phyloP scores from a whole-genome alignment of 139 green algal genomes.

The Chlamydomonas sp. region DNA sequence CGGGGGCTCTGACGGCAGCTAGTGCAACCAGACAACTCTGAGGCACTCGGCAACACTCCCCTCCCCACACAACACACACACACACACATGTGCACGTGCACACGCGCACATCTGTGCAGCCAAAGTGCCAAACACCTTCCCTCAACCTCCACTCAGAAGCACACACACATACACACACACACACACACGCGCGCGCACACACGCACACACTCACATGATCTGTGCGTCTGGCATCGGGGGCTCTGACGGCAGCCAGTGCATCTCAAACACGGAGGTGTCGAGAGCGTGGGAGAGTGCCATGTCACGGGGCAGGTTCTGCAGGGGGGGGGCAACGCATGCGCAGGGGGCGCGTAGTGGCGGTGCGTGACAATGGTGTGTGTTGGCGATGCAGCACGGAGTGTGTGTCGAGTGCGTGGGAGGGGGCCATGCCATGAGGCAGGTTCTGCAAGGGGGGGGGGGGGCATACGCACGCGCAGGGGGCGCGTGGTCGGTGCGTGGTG shows the following conservation, averaged over 20 bases:
- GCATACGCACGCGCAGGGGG: background rate
- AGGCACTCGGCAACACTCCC: background rate
- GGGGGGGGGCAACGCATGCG: too few relatives aligned
- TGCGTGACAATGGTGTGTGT: background rate
- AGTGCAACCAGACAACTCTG: background rate
- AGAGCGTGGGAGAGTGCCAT: slow-evolving; percentile 49
- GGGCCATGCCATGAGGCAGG: too few relatives aligned
- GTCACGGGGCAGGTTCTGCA: slow-evolving; percentile 51
- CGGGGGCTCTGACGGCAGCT: too few relatives aligned
- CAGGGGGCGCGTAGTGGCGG: background rate
- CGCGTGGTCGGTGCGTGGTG: background rate
- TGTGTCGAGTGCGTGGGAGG: background rate
- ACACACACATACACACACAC: too few relatives aligned
- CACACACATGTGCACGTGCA: too few relatives aligned
- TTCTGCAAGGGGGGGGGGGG: background rate
- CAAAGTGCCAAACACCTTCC: too few relatives aligned
- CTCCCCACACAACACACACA: background rate
- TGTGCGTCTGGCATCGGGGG: slow-evolving; percentile 26
- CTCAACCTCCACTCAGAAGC: too few relatives aligned
- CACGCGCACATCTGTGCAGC: too few relatives aligned
- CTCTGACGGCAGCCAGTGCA: slow-evolving; percentile 51
- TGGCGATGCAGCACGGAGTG: background rate
- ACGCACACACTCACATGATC: slow-evolving; percentile 28
- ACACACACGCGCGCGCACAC: too few relatives aligned
- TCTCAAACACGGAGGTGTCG: slow-evolving; percentile 31